Percentiles rank a stretch among this genome's conserved stretches.
phyloP scores from a whole-genome alignment of 2,329 filamentous ascomycete genomes.

The Neurospora sp. region DNA sequence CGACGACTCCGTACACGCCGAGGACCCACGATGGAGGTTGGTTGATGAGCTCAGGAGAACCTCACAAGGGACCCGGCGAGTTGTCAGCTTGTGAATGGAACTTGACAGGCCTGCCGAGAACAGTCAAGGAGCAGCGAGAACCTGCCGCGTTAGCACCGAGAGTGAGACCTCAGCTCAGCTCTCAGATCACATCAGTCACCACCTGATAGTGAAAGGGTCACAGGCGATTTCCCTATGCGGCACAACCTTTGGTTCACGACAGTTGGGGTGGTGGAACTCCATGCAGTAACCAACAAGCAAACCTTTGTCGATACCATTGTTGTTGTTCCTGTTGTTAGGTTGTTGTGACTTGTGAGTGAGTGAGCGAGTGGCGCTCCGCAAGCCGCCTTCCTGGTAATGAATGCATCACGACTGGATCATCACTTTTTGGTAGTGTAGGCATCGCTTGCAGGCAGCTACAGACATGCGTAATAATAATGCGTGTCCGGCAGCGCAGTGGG shows the following conservation, averaged over 20 bases:
- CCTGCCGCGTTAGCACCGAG: not conserved
- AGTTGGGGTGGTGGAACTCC: not conserved
- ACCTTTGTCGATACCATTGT: not conserved
- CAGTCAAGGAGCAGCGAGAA: not conserved
- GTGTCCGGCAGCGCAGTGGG: not conserved
- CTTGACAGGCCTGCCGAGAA: not conserved
- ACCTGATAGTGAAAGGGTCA: not conserved
- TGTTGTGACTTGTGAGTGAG: not conserved
- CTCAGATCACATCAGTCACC: not conserved
- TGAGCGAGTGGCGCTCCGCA: not conserved
- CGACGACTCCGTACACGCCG: not conserved
- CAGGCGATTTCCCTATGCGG: not conserved
- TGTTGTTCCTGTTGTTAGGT: not conserved
- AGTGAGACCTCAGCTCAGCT: not conserved
- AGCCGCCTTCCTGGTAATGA: not conserved
- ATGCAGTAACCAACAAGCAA: not conserved
- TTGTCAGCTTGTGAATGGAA: not conserved
- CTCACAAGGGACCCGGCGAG: not conserved
- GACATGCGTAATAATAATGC: not conserved
- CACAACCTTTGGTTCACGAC: not conserved
- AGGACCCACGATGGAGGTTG: not conserved
- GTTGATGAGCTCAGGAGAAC: not conserved
- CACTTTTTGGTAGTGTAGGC: not conserved
- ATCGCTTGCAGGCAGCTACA: not conserved
- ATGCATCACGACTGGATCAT: not conserved